Evolutionary conservation across 192 early-diverging fungal genomes (phyloP), one percentile per base, ranked within the genome.

Genomic region (Umbelopsis sp.): DNA sequence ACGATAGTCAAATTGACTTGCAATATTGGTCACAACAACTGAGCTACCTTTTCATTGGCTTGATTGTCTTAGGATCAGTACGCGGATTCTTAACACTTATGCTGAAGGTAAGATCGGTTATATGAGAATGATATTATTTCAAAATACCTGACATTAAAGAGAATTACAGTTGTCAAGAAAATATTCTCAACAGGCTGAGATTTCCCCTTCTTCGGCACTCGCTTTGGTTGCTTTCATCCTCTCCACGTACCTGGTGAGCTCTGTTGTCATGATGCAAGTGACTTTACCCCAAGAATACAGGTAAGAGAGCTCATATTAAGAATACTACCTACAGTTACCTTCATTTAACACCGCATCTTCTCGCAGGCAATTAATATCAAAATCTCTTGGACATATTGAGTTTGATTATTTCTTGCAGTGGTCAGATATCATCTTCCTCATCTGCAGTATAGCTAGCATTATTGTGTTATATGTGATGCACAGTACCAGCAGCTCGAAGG

Each of bases 331-430:
- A 26, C 9, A 25, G 29, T 45, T 16, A 70, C 20, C 25, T 14
- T 68, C 53, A 51, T 9, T 20, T 56, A 25, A 22, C 34, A 44
- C 8, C 24, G 22, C n/a, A 26, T 38, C 4, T 41, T 41, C 38
- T 41, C 38, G 12, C 38, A 85, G 88, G 16, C 88, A 87, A 24
- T 91, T 94, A 71, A 93, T 95, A 47, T 91, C 91, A 1, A 89
- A 88, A 12, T 88, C 94, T 0, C 77, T 97, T 66, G 91, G 91
- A 26, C 83, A 89, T 14, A 89, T 96, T 17, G 92, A 96, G 59
- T 95, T 97, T 70, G 84, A 92, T 76, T 97, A 94, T 75, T 98
- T 95, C 80, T 90, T 93, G 74, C 90, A 90, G 54, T 97, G 96
- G 97, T 96, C 95, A 68, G 97, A 98, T 80, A 85, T 92, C 9